Percentiles rank a stretch among this genome's conserved stretches.
phyloP scores from a whole-genome alignment of 2,329 filamentous ascomycete genomes.

The Diaporthe longicolla region DNA sequence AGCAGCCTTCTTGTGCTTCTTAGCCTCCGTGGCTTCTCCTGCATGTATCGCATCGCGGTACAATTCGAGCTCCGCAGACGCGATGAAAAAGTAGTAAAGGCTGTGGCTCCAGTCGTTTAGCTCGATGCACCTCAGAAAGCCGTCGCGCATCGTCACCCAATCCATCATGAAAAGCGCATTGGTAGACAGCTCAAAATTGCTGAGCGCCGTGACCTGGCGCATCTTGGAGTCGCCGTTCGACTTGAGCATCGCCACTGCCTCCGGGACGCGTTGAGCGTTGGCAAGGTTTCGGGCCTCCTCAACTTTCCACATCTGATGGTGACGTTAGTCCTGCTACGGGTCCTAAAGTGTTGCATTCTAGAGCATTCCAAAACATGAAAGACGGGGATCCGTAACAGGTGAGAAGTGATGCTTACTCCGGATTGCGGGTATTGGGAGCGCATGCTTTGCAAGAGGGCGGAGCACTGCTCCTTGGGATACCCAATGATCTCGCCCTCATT shows the following conservation, averaged over 20 bases:
- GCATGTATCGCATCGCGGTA: conserved; percentile 76
- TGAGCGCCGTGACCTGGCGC: conserved; percentile 89
- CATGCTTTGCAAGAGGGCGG: conserved; percentile 79
- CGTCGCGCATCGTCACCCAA: conserved; percentile 80
- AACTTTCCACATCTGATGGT: conserved; percentile 90
- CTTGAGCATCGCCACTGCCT: conserved; percentile 76
- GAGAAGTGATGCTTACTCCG: no score
- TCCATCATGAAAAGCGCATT: conserved; percentile 84
- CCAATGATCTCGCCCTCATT: conserved; percentile 73
- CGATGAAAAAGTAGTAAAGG: conserved; percentile 91
- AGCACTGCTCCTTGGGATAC: conserved; percentile 79
- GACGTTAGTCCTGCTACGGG: no score
- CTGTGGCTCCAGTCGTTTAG: conserved; percentile 93
- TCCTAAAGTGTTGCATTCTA: no score
- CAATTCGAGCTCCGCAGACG: conserved; percentile 81
- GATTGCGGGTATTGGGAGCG: conserved; percentile 83
- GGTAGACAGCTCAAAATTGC: conserved; percentile 86
- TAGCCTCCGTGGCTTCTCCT: conserved; percentile 58
- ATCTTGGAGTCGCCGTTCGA: conserved; percentile 76
- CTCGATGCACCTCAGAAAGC: conserved; percentile 81
- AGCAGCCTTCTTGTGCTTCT: conserved; percentile 73
- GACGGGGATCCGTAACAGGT: no score
- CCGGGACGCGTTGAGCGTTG: conserved; percentile 74
- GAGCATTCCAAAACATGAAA: no score
- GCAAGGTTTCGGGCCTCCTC: conserved; percentile 87